Evolutionary conservation across 805 yeast species (phyloP).

Genomic region (Priceomyces haplophilus): DNA sequence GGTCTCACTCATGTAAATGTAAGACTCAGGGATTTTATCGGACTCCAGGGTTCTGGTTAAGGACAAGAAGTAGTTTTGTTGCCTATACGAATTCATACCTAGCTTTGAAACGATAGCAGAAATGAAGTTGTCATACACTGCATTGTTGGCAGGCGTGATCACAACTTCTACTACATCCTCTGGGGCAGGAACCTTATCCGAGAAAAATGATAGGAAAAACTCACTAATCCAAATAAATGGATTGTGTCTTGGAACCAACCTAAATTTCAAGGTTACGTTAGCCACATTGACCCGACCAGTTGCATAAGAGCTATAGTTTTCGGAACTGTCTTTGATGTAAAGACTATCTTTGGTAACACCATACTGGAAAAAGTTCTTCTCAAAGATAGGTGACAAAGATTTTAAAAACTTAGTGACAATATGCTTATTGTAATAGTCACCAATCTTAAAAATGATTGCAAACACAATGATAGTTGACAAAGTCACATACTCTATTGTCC

Average conservation of each 20-base stretch:
- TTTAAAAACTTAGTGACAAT: conserved; percentile 53
- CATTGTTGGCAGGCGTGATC: conserved; percentile 52
- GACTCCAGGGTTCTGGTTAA: conserved; percentile 81
- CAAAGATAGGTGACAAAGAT: conserved; percentile 50
- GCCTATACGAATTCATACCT: conserved; percentile 74
- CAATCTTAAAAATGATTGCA: conserved; percentile 51
- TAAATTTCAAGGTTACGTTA: conserved; percentile 57
- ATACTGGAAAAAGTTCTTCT: conserved; percentile 72
- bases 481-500: conserved; percentile 70
- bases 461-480: conserved; percentile 49
- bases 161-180: conserved; percentile 60
- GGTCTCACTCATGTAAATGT: conserved; percentile 86
- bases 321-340: conserved; percentile 60
- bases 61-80: conserved; percentile 74
- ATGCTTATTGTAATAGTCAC: conserved; percentile 55
- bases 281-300: conserved; percentile 83
- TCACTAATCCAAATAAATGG: conserved; percentile 66
- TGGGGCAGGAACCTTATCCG: conserved; percentile 51
- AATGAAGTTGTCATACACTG: conserved; percentile 64
- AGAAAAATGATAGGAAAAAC: conserved; percentile 52
- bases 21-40: conserved; percentile 63
- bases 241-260: conserved; percentile 78
- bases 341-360: conserved; percentile 52
- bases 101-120: conserved; percentile 83
- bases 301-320: conserved; percentile 70